Evolutionary conservation across 768 basidiomycete species (phyloP).

Genomic region (Paxillus ammoniavirescens): DNA sequence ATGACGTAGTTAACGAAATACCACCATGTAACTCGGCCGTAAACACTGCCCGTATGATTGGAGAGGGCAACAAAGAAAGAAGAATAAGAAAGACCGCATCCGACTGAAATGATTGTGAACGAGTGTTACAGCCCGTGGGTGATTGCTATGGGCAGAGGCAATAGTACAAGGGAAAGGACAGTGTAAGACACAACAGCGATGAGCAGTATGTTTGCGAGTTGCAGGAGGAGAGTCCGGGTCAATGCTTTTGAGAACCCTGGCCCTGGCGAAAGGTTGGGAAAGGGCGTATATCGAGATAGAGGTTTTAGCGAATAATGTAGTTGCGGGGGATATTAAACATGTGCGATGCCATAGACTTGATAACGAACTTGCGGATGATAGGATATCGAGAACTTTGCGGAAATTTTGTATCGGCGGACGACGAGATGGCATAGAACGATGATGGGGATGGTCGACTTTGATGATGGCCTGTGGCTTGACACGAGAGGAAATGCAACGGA

Average conservation of each 20-base stretch:
- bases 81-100: conserved; percentile 11
- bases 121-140: conserved; percentile 6
- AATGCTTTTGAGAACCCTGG: conserved; percentile 1
- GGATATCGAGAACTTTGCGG: too few species aligned
- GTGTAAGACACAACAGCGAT: conserved; percentile 2
- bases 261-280: conserved; percentile 1
- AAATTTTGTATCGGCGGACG: too few species aligned
- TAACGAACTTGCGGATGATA: neutral
- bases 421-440: too few species aligned
- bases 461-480: neutral
- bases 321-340: conserved; percentile 5
- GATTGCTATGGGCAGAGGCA: neutral
- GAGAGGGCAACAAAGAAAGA: conserved; percentile 9
- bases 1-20: neutral
- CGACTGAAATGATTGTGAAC: conserved; percentile 11
- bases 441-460: too few species aligned
- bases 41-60: neutral
- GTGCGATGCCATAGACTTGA: neutral
- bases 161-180: neutral
- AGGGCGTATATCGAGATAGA: neutral
- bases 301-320: too few species aligned
- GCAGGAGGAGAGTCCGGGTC: neutral
- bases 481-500: neutral
- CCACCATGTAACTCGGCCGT: neutral
- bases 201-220: neutral